Conservation (phyloP, 1,284 basidiomycete species). For the Boletus smithii region DNA sequence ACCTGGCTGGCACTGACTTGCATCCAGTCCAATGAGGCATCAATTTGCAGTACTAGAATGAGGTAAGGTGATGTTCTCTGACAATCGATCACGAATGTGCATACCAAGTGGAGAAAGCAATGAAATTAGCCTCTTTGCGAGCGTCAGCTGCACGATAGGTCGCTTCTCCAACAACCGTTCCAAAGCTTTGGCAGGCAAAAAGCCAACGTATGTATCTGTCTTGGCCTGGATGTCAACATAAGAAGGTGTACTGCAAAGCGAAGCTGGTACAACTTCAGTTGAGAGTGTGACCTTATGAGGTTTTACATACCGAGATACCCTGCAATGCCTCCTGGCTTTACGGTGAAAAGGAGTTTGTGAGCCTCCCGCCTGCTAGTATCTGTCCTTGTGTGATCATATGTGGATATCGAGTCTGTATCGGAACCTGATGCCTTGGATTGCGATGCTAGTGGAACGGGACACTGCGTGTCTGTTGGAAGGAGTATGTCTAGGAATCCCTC, state of each 20-base stretch:
- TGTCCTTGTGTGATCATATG: slow-evolving; percentile 15
- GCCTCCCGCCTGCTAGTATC: slow-evolving; percentile 22
- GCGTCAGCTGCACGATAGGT: slow-evolving; percentile 91
- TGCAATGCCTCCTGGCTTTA: slow-evolving; percentile 97
- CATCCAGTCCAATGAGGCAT: slow-evolving; percentile 97
- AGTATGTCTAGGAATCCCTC: slow-evolving; percentile 95
- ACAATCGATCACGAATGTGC: slow-evolving; percentile 13
- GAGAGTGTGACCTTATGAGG: slow-evolving; percentile 4
- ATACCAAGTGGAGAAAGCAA: slow-evolving; percentile 87
- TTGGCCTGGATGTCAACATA: slow-evolving; percentile 97
- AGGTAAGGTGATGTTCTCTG: slow-evolving; percentile 1
- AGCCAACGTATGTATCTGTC: slow-evolving; percentile 96
- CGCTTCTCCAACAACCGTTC: slow-evolving; percentile 89
- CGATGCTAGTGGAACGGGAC: slow-evolving; percentile 21
- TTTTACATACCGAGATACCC: slow-evolving; percentile 80
- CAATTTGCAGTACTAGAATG: slow-evolving; percentile 85
- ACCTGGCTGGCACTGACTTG: slow-evolving; percentile 93
- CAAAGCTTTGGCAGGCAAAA: slow-evolving; percentile 84
- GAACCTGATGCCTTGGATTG: slow-evolving; percentile 22
- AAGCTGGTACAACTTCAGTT: slow-evolving; percentile 49
- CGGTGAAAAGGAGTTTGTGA: slow-evolving; percentile 81
- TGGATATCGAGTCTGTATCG: slow-evolving; percentile 25
- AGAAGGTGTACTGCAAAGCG: slow-evolving; percentile 86
- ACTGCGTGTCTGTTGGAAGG: slow-evolving; percentile 53
- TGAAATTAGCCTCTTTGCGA: slow-evolving; percentile 95